A percentile compares a stretch with the other conserved stretches of the same genome.
Conservation (phyloP, 2,329 filamentous ascomycete genomes). For the Dactylonectria macrodidyma region DNA sequence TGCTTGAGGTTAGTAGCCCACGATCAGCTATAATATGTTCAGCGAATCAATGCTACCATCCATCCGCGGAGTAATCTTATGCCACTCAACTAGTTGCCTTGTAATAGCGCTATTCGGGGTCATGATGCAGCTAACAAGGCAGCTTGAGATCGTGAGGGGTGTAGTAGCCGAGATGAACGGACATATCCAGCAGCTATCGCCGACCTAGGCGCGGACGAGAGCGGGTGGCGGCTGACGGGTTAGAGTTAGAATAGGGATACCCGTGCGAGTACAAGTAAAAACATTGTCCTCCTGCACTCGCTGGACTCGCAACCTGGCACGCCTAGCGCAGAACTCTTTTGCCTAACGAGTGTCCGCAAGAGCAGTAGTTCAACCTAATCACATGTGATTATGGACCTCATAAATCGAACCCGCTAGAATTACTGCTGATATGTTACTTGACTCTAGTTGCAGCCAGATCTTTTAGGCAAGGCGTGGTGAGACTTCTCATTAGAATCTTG, state of each 20-base stretch:
- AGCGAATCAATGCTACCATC: not conserved
- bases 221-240: not conserved
- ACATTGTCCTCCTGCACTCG: not conserved
- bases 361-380: not conserved
- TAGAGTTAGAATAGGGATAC: not conserved
- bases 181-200: too few relatives aligned
- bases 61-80: not conserved
- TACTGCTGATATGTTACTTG: not conserved
- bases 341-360: not conserved
- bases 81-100: not conserved
- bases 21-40: not conserved
- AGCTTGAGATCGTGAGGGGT: not conserved
- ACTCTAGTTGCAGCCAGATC: not conserved
- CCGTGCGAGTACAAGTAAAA: not conserved
- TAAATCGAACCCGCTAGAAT: not conserved
- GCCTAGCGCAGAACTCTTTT: not conserved
- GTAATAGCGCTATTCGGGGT: too few relatives aligned
- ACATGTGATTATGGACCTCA: not conserved
- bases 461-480: not conserved
- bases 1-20: not conserved
- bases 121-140: too few relatives aligned
- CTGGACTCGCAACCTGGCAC: not conserved
- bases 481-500: not conserved
- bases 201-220: not conserved
- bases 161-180: not conserved